Evolutionary conservation across 305 asterid genomes (phyloP).

Genomic region (Solanum hybrid): DNA sequence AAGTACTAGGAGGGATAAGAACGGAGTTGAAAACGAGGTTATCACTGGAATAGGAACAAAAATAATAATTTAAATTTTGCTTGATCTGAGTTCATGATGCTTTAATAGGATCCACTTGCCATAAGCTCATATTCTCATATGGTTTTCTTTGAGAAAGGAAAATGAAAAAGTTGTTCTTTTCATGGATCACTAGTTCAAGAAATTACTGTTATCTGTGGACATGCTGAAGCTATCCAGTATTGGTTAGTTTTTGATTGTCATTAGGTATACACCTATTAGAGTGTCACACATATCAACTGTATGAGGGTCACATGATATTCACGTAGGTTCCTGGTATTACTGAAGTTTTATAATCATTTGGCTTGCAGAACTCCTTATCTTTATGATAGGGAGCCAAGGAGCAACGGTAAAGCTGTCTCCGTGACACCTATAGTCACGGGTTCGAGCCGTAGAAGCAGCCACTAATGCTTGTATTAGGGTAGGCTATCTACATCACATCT

Average conservation of each 20-base stretch:
- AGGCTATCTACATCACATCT: not conserved
- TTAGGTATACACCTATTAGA: not conserved
- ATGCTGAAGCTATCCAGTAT: not conserved
- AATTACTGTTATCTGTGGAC: not conserved
- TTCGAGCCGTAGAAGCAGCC: not conserved
- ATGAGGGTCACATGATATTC: not conserved
- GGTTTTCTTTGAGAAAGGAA: not conserved
- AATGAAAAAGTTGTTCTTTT: not conserved
- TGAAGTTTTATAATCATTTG: not conserved
- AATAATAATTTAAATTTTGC: not conserved
- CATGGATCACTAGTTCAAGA: not conserved
- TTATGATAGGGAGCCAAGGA: not conserved
- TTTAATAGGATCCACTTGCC: not conserved
- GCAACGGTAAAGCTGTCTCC: not conserved
- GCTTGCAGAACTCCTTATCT: not conserved
- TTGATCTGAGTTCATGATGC: slow-evolving; percentile 1
- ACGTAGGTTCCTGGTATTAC: not conserved
- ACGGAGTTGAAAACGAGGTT: not conserved
- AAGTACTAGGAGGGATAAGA: not conserved
- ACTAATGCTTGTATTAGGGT: not conserved
- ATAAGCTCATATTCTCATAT: not conserved
- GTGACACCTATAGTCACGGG: not conserved
- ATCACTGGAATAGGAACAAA: not conserved
- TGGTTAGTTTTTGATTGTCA: not conserved
- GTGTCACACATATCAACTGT: not conserved